These are phyloP conservation scores for Nyssa sinensis DNA, from an alignment of 148 eudicot genomes.

Conservation along the genomic window DNA sequence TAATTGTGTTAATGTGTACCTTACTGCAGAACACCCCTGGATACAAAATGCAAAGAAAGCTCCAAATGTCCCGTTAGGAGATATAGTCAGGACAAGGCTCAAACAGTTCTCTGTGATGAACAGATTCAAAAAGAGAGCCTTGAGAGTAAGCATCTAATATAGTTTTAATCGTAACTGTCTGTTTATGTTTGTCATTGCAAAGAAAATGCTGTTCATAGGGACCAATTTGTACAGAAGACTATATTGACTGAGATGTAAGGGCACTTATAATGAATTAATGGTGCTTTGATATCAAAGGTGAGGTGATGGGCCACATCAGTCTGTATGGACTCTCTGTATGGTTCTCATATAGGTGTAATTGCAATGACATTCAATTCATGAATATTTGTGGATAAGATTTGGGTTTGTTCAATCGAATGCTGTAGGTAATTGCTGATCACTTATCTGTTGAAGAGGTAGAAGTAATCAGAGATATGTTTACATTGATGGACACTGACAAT, in stretches of 20 bases:
- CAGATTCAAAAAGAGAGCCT: conserved; percentile 82
- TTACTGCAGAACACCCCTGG: conserved; percentile 77
- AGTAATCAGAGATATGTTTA: conserved; percentile 83
- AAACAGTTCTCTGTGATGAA: conserved; percentile 90
- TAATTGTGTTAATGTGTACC: neutral
- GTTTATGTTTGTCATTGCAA: neutral
- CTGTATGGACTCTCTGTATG: neutral
- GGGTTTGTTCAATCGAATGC: neutral
- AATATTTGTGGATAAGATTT: neutral
- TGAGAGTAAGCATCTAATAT: conserved; percentile 47
- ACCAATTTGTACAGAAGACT: neutral
- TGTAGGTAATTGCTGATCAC: conserved; percentile 85
- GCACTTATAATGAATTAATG: neutral
- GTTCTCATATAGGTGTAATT: neutral
- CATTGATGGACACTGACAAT: conserved; percentile 75
- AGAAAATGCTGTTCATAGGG: neutral
- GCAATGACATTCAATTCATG: neutral
- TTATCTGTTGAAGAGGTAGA: conserved; percentile 78
- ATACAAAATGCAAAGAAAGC: conserved; percentile 87
- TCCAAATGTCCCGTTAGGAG: conserved; percentile 86
- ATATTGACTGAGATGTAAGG: neutral
- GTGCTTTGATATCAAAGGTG: neutral
- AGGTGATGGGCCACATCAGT: no score
- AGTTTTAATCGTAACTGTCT: neutral
- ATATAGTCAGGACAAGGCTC: conserved; percentile 81